A percentile compares a stretch with the other conserved stretches of the same genome.
Evolutionary conservation across 768 basidiomycete species (phyloP).

Genomic region (Boletellus sp.): DNA sequence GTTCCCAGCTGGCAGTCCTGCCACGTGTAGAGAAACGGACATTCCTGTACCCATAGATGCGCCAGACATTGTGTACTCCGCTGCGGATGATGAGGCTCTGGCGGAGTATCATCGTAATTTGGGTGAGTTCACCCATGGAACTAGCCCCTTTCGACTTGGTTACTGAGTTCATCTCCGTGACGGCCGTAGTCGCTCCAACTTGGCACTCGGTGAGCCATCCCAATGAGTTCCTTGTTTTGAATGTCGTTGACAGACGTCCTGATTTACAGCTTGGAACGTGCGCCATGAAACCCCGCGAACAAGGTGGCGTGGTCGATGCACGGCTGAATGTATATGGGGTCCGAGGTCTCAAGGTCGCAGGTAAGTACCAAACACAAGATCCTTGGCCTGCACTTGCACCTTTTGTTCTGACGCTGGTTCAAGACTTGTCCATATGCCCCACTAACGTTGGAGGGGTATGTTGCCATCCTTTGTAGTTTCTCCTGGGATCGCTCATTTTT

Average conservation of each 20-base stretch:
- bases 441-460: slow-evolving; percentile 23
- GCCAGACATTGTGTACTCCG: slow-evolving; percentile 30
- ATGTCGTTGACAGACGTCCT: neutral
- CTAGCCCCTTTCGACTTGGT: too few relatives aligned
- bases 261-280: slow-evolving; percentile 54
- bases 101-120: slow-evolving; percentile 20
- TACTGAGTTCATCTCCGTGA: neutral
- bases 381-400: too few relatives aligned
- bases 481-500: neutral
- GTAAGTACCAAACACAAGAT: neutral
- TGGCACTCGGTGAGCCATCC: neutral
- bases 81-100: slow-evolving; percentile 32
- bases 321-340: slow-evolving; percentile 15
- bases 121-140: neutral
- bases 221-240: too few relatives aligned
- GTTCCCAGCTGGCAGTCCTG: slow-evolving; percentile 27
- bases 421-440: slow-evolving; percentile 37
- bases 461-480: neutral
- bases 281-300: slow-evolving; percentile 50
- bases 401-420: neutral
- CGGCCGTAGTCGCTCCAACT: neutral
- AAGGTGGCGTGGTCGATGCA: slow-evolving; percentile 10
- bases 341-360: slow-evolving; percentile 12
- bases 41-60: slow-evolving; percentile 21
- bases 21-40: slow-evolving; percentile 16